Conservation (phyloP, 2,329 filamentous ascomycete species). For the Zalaria sp. region DNA sequence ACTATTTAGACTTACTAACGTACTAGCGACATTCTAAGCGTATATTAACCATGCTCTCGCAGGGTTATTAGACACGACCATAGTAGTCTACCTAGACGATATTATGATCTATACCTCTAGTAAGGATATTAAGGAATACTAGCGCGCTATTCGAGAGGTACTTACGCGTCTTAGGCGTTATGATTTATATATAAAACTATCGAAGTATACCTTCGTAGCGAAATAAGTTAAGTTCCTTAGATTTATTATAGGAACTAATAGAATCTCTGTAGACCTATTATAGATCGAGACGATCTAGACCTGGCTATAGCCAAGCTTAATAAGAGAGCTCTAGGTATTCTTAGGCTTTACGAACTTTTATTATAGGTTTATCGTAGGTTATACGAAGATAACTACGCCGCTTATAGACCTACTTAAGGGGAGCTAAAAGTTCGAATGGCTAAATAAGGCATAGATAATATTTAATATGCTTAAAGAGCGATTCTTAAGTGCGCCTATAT, state of each 20-base stretch:
- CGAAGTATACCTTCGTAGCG: constrained; percentile 7
- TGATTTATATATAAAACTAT: constrained; percentile 4
- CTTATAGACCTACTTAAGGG: constrained; percentile 2
- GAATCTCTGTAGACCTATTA: constrained; percentile 1
- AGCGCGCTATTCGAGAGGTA: constrained; percentile 3
- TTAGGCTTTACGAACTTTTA: constrained; percentile 7
- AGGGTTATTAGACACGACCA: constrained; percentile 7
- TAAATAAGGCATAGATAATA: not conserved
- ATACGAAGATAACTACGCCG: not conserved
- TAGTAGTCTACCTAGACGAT: constrained; percentile 16
- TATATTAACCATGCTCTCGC: constrained; percentile 12
- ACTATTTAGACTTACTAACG: constrained; percentile 13
- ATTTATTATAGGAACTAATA: constrained; percentile 3
- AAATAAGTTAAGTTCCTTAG: constrained; percentile 8
- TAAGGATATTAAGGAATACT: constrained; percentile 1
- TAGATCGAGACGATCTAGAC: constrained; percentile 1
- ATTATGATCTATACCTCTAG: constrained; percentile 16
- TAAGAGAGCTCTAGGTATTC: constrained; percentile 4
- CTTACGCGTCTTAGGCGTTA: not conserved
- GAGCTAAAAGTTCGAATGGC: not conserved
- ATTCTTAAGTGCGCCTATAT: constrained; percentile 3
- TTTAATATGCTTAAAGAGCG: constrained; percentile 4
- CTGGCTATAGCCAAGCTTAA: not conserved
- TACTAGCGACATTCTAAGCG: constrained; percentile 12
- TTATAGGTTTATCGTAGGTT: constrained; percentile 1